phyloP scores from a whole-genome alignment of 352 stramenopile species.

The Pythium aphanidermatum region DNA sequence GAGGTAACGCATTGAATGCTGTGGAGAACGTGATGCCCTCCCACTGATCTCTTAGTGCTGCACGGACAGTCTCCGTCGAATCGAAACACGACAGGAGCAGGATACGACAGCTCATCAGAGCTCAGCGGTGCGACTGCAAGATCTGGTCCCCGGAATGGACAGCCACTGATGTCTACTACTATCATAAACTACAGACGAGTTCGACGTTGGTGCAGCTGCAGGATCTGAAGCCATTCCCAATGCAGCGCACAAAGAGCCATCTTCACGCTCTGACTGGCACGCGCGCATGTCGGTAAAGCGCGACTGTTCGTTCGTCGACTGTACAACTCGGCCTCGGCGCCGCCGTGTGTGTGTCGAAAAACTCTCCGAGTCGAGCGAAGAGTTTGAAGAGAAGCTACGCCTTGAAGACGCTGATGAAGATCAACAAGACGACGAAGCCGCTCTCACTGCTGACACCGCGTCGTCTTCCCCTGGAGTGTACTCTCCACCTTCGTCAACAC shows the following conservation, averaged over 20 bases:
- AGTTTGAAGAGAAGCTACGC: slow-evolving; percentile 18
- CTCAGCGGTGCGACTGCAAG: slow-evolving; percentile 28
- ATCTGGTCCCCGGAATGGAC: not conserved
- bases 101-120: slow-evolving; percentile 33
- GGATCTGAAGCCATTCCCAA: too few species aligned
- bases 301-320: slow-evolving; percentile 54
- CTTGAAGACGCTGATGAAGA: slow-evolving; percentile 10
- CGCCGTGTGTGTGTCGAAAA: slow-evolving; percentile 23
- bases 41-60: too few species aligned
- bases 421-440: not conserved
- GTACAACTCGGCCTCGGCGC: slow-evolving; percentile 8
- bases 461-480: not conserved
- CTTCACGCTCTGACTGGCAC: slow-evolving; percentile 19
- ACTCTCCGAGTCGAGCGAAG: slow-evolving; percentile 37
- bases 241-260: slow-evolving; percentile 2
- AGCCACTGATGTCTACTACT: not conserved
- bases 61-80: not conserved
- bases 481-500: not conserved
- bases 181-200: slow-evolving; percentile 20
- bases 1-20: too few species aligned
- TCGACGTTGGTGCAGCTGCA: slow-evolving; percentile 16
- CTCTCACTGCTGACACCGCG: not conserved
- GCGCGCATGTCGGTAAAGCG: slow-evolving; percentile 54
- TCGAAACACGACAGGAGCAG: too few species aligned
- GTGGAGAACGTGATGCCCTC: too few species aligned